Conservation (phyloP, 495 filamentous ascomycete genomes). For the Penicillium riverlandense region DNA sequence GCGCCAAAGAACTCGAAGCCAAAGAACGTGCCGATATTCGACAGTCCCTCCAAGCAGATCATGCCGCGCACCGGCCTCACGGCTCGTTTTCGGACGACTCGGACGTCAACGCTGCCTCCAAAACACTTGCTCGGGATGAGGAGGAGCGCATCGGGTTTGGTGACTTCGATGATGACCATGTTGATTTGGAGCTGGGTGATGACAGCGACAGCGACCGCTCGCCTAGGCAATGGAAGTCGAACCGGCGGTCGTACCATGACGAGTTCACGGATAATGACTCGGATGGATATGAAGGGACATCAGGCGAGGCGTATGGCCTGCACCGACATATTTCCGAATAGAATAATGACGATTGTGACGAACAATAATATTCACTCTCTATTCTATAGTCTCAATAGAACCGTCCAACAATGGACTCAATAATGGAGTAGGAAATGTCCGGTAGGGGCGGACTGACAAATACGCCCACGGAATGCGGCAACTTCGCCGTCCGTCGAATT, state of each 20-base stretch:
- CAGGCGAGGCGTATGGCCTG: slow-evolving; percentile 41
- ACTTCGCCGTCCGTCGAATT: too few species aligned
- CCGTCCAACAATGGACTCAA: not conserved
- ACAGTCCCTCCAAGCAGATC: slow-evolving; percentile 30
- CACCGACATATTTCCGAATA: slow-evolving; percentile 28
- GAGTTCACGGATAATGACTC: slow-evolving; percentile 51
- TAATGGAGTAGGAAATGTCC: not conserved
- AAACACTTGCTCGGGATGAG: slow-evolving; percentile 40
- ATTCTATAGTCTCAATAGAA: too few species aligned
- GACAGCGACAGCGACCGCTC: slow-evolving; percentile 26
- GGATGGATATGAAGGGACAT: slow-evolving; percentile 34
- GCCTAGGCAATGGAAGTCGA: slow-evolving; percentile 12
- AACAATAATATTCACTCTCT: too few species aligned
- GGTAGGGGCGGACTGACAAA: slow-evolving; percentile 20
- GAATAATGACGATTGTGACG: too few species aligned
- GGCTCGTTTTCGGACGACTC: slow-evolving; percentile 40
- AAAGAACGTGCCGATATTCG: slow-evolving; percentile 57
- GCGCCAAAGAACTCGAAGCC: slow-evolving; percentile 77
- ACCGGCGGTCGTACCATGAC: slow-evolving; percentile 35
- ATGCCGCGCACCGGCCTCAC: slow-evolving; percentile 33
- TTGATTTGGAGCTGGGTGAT: slow-evolving; percentile 34
- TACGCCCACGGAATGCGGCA: slow-evolving; percentile 6
- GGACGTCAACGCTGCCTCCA: slow-evolving; percentile 34
- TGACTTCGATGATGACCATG: slow-evolving; percentile 35
- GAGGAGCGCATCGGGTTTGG: slow-evolving; percentile 42